phyloP scores from a whole-genome alignment of 2,329 filamentous ascomycete genomes.

The Penicillium hordei region DNA sequence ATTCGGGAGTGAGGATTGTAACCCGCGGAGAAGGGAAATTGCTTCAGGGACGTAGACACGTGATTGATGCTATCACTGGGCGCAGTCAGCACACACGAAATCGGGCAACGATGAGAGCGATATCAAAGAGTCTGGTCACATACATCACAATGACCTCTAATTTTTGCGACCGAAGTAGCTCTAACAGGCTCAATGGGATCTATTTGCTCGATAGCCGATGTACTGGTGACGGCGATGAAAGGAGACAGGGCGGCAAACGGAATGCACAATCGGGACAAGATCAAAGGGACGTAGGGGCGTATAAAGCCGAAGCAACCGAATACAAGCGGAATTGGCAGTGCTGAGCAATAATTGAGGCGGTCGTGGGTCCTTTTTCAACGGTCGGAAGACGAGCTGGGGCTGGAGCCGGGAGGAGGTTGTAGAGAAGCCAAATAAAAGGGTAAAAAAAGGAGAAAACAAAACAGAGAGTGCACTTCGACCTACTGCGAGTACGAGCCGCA shows the following conservation, averaged over 20 bases:
- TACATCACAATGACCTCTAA: conserved; percentile 13
- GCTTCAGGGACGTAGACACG: conserved; percentile 23
- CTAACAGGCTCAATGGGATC: neutral
- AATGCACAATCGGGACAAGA: neutral
- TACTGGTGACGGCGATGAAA: conserved; percentile 9
- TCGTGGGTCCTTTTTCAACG: conserved; percentile 9
- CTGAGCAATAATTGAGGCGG: conserved; percentile 12
- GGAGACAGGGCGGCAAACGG: neutral
- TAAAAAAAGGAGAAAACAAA: conserved; percentile 13
- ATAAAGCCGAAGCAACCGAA: neutral
- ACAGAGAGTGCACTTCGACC: conserved; percentile 27
- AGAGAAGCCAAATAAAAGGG: conserved; percentile 9
- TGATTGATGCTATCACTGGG: conserved; percentile 17
- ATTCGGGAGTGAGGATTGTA: conserved; percentile 10
- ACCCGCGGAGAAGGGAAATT: conserved; percentile 15
- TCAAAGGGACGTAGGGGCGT: neutral
- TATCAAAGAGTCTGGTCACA: neutral
- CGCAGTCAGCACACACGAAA: conserved; percentile 20
- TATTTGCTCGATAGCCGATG: neutral
- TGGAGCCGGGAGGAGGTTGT: conserved; percentile 4
- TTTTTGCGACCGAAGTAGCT: conserved; percentile 3
- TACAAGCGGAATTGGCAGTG: conserved; percentile 12
- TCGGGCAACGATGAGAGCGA: neutral
- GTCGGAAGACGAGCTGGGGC: conserved; percentile 9
- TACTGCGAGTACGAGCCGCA: conserved; percentile 35